Percentiles rank a stretch among this genome's conserved stretches.
Conservation (phyloP, 192 early-diverging fungal genomes). For the Helicostylum pulchrum region DNA sequence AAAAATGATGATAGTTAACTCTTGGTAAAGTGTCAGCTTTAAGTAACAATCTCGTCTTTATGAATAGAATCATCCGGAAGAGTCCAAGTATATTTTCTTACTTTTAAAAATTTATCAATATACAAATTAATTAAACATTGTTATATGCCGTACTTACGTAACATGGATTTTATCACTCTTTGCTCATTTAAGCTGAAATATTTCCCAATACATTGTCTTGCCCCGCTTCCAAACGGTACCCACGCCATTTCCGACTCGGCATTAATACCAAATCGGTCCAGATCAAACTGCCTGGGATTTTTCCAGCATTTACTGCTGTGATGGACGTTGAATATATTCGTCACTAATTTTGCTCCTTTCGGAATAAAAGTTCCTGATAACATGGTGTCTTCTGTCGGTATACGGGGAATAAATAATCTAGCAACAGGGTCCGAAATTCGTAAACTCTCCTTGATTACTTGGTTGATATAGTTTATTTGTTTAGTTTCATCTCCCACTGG, state of each 20-base stretch:
- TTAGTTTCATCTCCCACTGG: constrained; percentile 23
- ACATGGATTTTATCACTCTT: constrained; percentile 50
- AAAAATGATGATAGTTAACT: no score
- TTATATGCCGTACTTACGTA: constrained; percentile 24
- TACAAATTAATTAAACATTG: no score
- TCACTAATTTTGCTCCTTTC: not conserved
- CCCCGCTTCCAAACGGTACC: constrained; percentile 57
- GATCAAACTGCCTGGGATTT: not conserved
- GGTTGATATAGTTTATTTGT: constrained; percentile 21
- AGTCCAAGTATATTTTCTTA: not conserved
- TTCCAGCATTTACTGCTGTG: not conserved
- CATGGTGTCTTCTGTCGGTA: not conserved
- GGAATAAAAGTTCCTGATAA: not conserved
- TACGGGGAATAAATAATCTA: not conserved
- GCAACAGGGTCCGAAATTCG: constrained; percentile 14
- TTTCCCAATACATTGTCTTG: constrained; percentile 59
- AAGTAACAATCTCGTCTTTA: not conserved
- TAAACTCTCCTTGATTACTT: constrained; percentile 26
- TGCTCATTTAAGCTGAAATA: constrained; percentile 60
- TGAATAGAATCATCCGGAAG: not conserved
- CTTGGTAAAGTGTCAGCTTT: no score
- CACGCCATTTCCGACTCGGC: no score
- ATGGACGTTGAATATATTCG: not conserved
- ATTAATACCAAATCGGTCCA: not conserved
- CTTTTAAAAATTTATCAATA: not conserved